Evolutionary conservation across 1,284 basidiomycete species (phyloP).

Genomic region (Singerocomus rubriflavus): DNA sequence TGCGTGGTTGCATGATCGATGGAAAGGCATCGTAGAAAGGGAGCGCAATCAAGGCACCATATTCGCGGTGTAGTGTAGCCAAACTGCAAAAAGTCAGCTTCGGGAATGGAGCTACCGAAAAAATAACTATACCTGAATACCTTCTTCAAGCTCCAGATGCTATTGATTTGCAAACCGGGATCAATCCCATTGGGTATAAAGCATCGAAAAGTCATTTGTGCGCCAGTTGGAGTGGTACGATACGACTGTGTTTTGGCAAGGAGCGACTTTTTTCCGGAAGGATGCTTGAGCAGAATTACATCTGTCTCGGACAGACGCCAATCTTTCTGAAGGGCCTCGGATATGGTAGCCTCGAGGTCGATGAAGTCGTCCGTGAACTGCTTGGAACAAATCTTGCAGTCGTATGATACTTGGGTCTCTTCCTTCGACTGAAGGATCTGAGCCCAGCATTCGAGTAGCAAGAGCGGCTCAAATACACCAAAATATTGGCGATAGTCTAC

Average conservation of each 20-base stretch:
- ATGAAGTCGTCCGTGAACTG: slow-evolving; percentile 71
- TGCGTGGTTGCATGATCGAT: slow-evolving; percentile 66
- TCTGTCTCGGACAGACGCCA: slow-evolving; percentile 81
- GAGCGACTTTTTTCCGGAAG: slow-evolving; percentile 46
- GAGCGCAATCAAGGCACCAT: slow-evolving; percentile 80
- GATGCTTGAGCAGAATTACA: slow-evolving; percentile 66
- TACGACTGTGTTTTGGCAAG: slow-evolving; percentile 84
- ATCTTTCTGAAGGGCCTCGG: slow-evolving; percentile 57
- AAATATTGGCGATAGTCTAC: slow-evolving; percentile 67
- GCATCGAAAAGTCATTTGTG: slow-evolving; percentile 51
- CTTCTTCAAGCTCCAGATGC: slow-evolving; percentile 76
- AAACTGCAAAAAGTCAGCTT: slow-evolving; percentile 50
- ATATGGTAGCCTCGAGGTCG: slow-evolving; percentile 65
- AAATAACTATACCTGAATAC: slow-evolving; percentile 67
- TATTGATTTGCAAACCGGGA: slow-evolving; percentile 59
- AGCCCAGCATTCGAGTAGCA: slow-evolving; percentile 91
- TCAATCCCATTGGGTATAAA: slow-evolving; percentile 42
- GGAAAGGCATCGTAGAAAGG: slow-evolving; percentile 79
- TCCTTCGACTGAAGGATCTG: slow-evolving; percentile 81
- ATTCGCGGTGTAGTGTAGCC: slow-evolving; percentile 91
- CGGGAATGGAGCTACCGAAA: not conserved
- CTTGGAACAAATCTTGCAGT: slow-evolving; percentile 59
- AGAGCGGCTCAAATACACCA: slow-evolving; percentile 79
- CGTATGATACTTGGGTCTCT: slow-evolving; percentile 50
- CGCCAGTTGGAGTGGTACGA: slow-evolving; percentile 48